Base-by-base conservation (phyloP, 257 asterid species). In the Echites panduratus region DNA sequence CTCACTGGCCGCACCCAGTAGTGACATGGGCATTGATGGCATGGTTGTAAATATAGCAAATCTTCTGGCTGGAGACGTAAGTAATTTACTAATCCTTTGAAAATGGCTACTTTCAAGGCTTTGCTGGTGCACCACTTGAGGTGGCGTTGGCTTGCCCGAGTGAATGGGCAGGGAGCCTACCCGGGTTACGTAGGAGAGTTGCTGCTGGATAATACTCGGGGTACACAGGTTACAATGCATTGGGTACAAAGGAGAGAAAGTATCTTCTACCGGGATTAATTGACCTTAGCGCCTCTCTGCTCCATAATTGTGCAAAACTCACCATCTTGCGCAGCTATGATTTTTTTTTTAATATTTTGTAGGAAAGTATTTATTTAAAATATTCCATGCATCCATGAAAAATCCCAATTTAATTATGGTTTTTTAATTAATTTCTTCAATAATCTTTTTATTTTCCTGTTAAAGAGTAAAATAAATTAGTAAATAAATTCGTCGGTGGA, bases 181-280 rank as follows among this genome's bases (percentile, higher is more conserved):
- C 75, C 79, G 0, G 75, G 79, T 22, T 75, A 65, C 11, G 75
- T 77, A 29, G 78, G 80, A 0, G 76, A 77, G 6, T 29, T 72
- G 24, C 38, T 72, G 74, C 40, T 57, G 35, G 77, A 77, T 40
- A 66, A 24, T 54, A 32, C 68, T 7, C 59, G 61, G 0, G 80
- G 82, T 32, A 80, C 80, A n/a, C 13, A 81, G n/a, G 82, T 71
- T 78, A 75, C 9, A 81, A 78, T 78, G 85, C 82, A 24, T 47
- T 29, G 54, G 82, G 85, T 48, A 72, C 57, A 47, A 81, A 53
- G 0, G 82, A 76, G 17, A 70, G 84, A 76, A 81, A 57, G 68
- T 81, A 77, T 59, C 79, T 77, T 59, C 61, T 81, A 64, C 84
- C 84, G 4, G 77, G 81, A 9, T 45, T 81, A 6, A 41, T 73